These are phyloP conservation scores for Colletotrichum sp. DNA, from an alignment of 2,329 filamentous ascomycete species.

Conservation along the genomic window DNA sequence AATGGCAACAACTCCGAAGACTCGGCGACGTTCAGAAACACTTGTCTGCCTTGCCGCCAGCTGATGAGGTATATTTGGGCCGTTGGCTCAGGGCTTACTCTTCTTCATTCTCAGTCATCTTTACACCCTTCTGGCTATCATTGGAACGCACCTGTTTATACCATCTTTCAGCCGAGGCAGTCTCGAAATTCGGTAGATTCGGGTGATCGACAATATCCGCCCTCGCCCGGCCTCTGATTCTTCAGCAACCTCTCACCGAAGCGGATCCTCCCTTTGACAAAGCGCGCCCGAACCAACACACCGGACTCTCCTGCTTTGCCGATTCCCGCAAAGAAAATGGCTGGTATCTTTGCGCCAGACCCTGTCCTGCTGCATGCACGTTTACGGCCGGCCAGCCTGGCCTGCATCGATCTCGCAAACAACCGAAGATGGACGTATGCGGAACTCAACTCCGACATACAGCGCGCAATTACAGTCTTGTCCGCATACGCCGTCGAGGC, in stretches of 20 bases:
- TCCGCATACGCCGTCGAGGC: background rate
- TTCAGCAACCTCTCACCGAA: background rate
- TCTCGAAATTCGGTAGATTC: background rate
- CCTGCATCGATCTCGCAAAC: constrained; percentile 17
- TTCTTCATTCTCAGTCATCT: background rate
- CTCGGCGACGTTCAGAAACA: background rate
- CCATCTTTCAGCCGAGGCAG: background rate
- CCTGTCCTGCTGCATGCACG: constrained; percentile 17
- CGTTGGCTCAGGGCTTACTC: background rate
- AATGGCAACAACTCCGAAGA: background rate
- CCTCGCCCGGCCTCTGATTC: background rate
- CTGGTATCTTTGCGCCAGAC: background rate
- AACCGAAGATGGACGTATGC: constrained; percentile 17
- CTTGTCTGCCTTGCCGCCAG: background rate
- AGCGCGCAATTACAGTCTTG: constrained; percentile 3
- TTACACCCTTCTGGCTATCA: background rate
- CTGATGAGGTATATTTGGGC: background rate
- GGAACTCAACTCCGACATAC: constrained; percentile 18
- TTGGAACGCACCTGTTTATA: background rate
- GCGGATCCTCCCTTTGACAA: background rate
- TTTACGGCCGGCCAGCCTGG: constrained; percentile 14
- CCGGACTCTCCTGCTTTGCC: background rate
- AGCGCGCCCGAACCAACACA: background rate
- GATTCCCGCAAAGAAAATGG: background rate
- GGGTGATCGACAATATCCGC: background rate